These are phyloP conservation scores for Fusarium avenaceum DNA, from an alignment of 2,329 filamentous ascomycete genomes.

Conservation along the genomic window DNA sequence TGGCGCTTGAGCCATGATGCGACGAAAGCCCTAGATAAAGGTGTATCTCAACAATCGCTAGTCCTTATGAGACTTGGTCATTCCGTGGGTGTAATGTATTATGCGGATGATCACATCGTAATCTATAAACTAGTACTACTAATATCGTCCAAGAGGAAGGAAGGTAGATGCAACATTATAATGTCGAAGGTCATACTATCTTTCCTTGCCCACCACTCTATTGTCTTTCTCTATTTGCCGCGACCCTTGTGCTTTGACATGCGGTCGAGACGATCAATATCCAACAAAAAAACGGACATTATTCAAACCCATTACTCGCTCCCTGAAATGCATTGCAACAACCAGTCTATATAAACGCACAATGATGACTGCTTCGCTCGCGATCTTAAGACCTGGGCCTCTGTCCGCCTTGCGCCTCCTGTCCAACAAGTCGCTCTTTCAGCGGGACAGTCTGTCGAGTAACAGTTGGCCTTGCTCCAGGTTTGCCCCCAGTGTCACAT, in stretches of 20 bases:
- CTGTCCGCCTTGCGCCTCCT: background rate
- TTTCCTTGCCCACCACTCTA: constrained; percentile 11
- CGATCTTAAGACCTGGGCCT: background rate
- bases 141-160: background rate
- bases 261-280: constrained; percentile 3
- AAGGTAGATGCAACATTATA: background rate
- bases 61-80: background rate
- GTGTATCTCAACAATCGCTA: background rate
- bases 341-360: constrained; percentile 14
- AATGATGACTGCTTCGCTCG: background rate
- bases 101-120: background rate
- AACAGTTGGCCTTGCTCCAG: background rate
- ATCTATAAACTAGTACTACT: background rate
- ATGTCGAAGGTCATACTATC: background rate
- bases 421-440: background rate
- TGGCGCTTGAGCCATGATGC: background rate
- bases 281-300: constrained; percentile 9
- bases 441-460: background rate
- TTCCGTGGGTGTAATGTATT: constrained; percentile 6
- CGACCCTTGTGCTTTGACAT: background rate
- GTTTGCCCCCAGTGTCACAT: background rate
- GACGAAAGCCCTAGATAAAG: background rate
- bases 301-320: constrained; percentile 14
- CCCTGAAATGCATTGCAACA: constrained; percentile 19
- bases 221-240: constrained; percentile 6